Conservation (phyloP, 1,284 basidiomycete genomes). For the Rhodotorula sp. region DNA sequence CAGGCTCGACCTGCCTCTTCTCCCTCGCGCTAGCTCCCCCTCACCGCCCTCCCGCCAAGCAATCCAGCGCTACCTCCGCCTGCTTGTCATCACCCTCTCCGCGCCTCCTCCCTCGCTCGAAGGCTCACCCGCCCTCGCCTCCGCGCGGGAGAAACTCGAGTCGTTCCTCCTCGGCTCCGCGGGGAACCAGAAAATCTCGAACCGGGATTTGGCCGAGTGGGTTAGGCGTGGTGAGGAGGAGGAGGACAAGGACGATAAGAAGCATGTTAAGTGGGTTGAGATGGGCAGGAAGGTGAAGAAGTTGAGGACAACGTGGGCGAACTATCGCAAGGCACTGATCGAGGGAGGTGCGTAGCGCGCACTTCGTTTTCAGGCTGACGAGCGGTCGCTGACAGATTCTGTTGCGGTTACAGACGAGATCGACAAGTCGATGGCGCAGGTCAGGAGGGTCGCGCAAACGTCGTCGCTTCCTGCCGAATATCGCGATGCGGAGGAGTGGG, state of each 20-base stretch:
- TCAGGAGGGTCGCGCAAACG: conserved; percentile 3
- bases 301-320: conserved; percentile 32
- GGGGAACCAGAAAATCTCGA: neutral
- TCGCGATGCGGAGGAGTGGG: conserved; percentile 38
- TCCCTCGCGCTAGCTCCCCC: conserved; percentile 9
- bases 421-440: conserved; percentile 28
- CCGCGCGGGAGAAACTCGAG: conserved; percentile 27
- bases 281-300: conserved; percentile 15
- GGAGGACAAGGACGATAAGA: conserved; percentile 14
- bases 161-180: conserved; percentile 24
- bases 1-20: conserved; percentile 16
- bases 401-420: conserved; percentile 25
- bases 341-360: conserved; percentile 11
- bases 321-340: conserved; percentile 30
- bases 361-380: no score
- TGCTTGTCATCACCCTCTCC: conserved; percentile 32
- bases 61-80: conserved; percentile 31
- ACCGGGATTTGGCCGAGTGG: conserved; percentile 9
- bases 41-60: neutral
- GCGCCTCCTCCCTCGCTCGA: conserved; percentile 5
- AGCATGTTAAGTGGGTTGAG: conserved; percentile 15
- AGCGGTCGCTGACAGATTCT: no score
- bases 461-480: conserved; percentile 26
- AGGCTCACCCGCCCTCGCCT: neutral
- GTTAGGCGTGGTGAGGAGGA: conserved; percentile 1